These are phyloP conservation scores for Huntiella moniliformis DNA, from an alignment of 2,329 filamentous ascomycete species.

Conservation along the genomic window DNA sequence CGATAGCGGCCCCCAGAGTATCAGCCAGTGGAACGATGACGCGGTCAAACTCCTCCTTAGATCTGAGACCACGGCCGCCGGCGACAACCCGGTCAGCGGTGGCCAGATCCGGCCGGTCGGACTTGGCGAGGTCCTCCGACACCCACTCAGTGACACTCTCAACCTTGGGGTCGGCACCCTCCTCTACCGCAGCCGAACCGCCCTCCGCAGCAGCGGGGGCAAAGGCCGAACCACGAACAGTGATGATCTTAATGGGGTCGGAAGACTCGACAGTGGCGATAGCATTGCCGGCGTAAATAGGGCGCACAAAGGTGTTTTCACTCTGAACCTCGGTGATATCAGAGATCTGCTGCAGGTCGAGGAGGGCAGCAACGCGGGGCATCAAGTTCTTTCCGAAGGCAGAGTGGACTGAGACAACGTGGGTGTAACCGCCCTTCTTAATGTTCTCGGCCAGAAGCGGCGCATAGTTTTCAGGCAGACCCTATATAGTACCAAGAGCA, in stretches of 20 bases:
- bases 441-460: conserved; percentile 88
- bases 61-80: conserved; percentile 86
- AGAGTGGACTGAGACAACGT: conserved; percentile 77
- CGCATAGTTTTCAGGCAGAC: conserved; percentile 86
- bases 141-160: conserved; percentile 68
- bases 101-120: conserved; percentile 78
- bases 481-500: conserved; percentile 27
- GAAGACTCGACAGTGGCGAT: conserved; percentile 87
- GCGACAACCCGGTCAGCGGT: conserved; percentile 84
- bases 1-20: conserved; percentile 82
- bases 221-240: conserved; percentile 85
- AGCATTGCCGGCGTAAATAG: conserved; percentile 94
- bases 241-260: conserved; percentile 74
- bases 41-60: conserved; percentile 90
- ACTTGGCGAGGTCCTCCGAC: conserved; percentile 81
- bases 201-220: conserved; percentile 51
- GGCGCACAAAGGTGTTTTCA: conserved; percentile 87
- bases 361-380: conserved; percentile 73
- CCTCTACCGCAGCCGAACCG: conserved; percentile 58
- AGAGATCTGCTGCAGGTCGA: conserved; percentile 85
- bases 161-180: conserved; percentile 67
- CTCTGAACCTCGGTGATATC: conserved; percentile 74
- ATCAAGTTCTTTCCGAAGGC: conserved; percentile 93
- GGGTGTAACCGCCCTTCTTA: conserved; percentile 85
- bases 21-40: conserved; percentile 87